phyloP scores from a whole-genome alignment of 192 early-diverging fungal species.

The Radiomyces spectabilis region DNA sequence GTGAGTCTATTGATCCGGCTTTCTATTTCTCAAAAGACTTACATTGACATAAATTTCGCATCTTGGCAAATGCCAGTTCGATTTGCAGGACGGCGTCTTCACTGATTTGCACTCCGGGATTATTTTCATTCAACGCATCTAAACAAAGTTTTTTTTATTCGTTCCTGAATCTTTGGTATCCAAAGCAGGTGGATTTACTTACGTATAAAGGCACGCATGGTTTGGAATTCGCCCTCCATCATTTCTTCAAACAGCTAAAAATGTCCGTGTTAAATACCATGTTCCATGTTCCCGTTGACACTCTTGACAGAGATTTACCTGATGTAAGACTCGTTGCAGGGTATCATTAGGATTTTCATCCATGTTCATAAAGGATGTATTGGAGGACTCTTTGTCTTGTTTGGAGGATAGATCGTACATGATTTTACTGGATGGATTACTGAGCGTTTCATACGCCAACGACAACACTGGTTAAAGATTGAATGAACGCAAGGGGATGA shows the following conservation, averaged over 20 bases:
- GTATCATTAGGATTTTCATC: conserved; percentile 34
- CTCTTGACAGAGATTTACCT: conserved; percentile 21
- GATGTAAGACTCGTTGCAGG: conserved; percentile 43
- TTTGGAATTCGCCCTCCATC: conserved; percentile 55
- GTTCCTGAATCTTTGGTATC: background rate
- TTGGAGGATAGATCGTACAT: conserved; percentile 45
- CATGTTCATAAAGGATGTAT: conserved; percentile 20
- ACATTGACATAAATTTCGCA: conserved; percentile 33
- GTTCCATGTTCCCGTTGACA: no score
- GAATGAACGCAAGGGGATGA: background rate
- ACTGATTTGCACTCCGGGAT: conserved; percentile 31
- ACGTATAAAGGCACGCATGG: conserved; percentile 48
- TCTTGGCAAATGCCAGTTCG: conserved; percentile 26
- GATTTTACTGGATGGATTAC: conserved; percentile 39
- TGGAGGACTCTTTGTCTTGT: conserved; percentile 8
- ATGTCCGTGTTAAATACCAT: background rate
- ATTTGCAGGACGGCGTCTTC: conserved; percentile 35
- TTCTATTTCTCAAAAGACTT: conserved; percentile 3
- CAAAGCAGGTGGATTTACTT: conserved; percentile 12
- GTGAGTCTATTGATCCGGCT: no score
- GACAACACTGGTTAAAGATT: conserved; percentile 36
- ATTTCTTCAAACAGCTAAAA: conserved; percentile 45
- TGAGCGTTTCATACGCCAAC: conserved; percentile 47
- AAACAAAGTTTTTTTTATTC: background rate
- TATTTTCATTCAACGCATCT: conserved; percentile 36